phyloP scores from a whole-genome alignment of 257 asterid genomes.

The Nicotiana benthamiana region DNA sequence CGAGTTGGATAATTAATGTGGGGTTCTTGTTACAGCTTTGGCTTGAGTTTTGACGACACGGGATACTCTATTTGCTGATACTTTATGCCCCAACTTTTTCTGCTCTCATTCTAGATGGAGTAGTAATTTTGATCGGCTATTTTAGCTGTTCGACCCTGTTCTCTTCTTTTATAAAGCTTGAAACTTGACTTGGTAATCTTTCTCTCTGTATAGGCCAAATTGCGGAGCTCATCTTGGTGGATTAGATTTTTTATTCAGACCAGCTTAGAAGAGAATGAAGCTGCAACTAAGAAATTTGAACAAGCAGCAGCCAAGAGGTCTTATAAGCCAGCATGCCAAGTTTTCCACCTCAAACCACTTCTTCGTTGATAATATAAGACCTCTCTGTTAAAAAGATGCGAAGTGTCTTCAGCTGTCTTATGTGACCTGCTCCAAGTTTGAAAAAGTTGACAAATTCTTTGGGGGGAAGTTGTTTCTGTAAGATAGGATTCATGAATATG shows the following conservation, averaged over 20 bases:
- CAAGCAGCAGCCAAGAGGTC: slow-evolving; percentile 60
- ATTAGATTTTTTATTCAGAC: slow-evolving; percentile 58
- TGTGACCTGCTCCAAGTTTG: not conserved
- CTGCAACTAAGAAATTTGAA: slow-evolving; percentile 64
- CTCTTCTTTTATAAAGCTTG: not conserved
- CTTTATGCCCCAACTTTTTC: too few species aligned
- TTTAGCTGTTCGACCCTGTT: not conserved
- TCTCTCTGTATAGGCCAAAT: slow-evolving; percentile 52
- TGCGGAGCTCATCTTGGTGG: slow-evolving; percentile 90
- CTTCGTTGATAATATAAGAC: slow-evolving; percentile 21
- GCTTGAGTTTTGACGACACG: not conserved
- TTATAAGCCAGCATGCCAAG: slow-evolving; percentile 64
- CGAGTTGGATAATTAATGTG: too few species aligned
- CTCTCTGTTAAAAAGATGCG: slow-evolving; percentile 1
- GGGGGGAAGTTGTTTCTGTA: slow-evolving; percentile 1
- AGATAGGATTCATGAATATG: not conserved
- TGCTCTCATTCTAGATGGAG: not conserved
- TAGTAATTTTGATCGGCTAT: not conserved
- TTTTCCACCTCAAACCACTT: slow-evolving; percentile 74
- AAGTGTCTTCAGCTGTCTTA: slow-evolving; percentile 11
- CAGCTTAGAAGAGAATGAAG: slow-evolving; percentile 70
- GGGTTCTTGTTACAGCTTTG: not conserved
- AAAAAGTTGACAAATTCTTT: not conserved
- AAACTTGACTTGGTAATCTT: not conserved
- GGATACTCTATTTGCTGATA: not conserved